Conservation (phyloP, 2,329 filamentous ascomycete genomes). For the Fusarium verrucosum region DNA sequence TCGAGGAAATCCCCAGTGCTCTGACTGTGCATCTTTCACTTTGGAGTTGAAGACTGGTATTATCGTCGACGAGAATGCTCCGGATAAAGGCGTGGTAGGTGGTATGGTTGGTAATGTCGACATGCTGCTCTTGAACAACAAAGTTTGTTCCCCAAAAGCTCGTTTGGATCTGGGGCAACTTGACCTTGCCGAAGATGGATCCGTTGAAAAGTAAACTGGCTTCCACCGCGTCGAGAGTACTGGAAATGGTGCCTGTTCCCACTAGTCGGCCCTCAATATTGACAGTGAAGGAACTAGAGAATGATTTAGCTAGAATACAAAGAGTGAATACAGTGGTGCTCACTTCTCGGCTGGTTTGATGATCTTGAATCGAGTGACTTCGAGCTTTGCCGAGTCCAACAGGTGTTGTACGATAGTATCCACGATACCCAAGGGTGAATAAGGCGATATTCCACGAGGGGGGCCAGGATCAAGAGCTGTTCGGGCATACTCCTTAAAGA, state of each 20-base stretch:
- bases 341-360: constrained; percentile 46
- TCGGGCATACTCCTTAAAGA: constrained; percentile 43
- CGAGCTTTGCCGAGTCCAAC: constrained; percentile 42
- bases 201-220: constrained; percentile 46
- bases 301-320: background rate
- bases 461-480: constrained; percentile 25
- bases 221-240: constrained; percentile 44
- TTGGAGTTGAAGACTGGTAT: constrained; percentile 44
- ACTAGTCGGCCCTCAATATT: constrained; percentile 45
- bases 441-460: background rate
- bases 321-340: background rate
- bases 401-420: constrained; percentile 45
- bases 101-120: constrained; percentile 45
- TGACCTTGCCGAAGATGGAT: constrained; percentile 44
- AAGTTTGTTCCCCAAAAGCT: constrained; percentile 44
- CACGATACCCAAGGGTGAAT: constrained; percentile 33
- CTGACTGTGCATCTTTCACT: constrained; percentile 43
- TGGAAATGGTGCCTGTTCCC: constrained; percentile 45
- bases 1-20: constrained; percentile 39
- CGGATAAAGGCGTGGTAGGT: constrained; percentile 47
- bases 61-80: constrained; percentile 44
- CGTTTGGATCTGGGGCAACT: constrained; percentile 45
- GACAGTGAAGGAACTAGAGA: constrained; percentile 44
- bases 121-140: constrained; percentile 40
- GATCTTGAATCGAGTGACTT: constrained; percentile 46